Evolutionary conservation across 2,329 filamentous ascomycete species (phyloP).

Genomic region (Trichoderma sp.): DNA sequence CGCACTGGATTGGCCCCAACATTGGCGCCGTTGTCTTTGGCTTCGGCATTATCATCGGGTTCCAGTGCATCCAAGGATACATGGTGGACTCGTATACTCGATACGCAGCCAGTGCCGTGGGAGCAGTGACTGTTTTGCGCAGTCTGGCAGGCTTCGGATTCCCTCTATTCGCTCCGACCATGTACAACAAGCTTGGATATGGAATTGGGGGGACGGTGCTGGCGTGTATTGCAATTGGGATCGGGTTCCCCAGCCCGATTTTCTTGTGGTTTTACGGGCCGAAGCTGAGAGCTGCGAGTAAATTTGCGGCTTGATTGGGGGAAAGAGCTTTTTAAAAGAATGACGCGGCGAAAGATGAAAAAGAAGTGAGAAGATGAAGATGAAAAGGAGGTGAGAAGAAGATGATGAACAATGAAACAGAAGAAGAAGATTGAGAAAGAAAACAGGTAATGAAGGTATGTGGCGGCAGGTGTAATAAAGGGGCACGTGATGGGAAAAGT

Average conservation of each 20-base stretch:
- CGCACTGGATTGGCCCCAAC: conserved; percentile 47
- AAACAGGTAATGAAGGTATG: background rate
- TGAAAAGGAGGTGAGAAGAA: background rate
- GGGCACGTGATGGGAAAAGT: background rate
- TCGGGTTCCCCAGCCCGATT: conserved; percentile 42
- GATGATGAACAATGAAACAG: background rate
- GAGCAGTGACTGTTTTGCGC: conserved; percentile 44
- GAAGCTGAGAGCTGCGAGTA: conserved; percentile 35
- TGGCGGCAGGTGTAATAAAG: background rate
- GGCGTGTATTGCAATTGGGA: conserved; percentile 41
- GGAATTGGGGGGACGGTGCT: conserved; percentile 45
- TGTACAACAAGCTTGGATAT: conserved; percentile 45
- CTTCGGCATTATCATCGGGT: conserved; percentile 40
- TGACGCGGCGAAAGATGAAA: background rate
- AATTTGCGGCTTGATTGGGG: conserved; percentile 23
- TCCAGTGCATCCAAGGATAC: conserved; percentile 48
- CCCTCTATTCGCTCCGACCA: conserved; percentile 48
- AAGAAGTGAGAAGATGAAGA: background rate
- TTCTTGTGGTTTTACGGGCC: conserved; percentile 47
- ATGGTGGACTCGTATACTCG: conserved; percentile 47
- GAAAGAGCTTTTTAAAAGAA: background rate
- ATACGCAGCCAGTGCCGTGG: conserved; percentile 47
- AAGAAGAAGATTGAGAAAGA: background rate
- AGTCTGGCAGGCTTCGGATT: conserved; percentile 51
- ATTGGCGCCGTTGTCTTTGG: conserved; percentile 42